These are phyloP conservation scores for Akanthomyces uredinophilus DNA, from an alignment of 2,329 filamentous ascomycete genomes.

Conservation along the genomic window DNA sequence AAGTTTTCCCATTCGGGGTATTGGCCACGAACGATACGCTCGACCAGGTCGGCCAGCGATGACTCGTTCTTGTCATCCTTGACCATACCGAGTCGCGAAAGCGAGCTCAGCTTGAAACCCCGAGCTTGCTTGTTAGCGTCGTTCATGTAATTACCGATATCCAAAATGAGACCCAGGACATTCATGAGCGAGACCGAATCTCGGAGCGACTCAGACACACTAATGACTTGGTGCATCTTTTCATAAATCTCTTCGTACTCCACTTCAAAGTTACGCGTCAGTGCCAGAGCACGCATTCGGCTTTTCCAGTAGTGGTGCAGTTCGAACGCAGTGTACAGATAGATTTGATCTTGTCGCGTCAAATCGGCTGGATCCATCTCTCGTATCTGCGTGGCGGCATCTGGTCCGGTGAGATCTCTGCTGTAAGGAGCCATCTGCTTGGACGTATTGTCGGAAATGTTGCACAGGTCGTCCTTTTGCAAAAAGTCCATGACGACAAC, in stretches of 20 bases:
- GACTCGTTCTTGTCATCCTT: slow-evolving; percentile 99
- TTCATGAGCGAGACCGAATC: slow-evolving; percentile 95
- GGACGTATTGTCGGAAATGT: slow-evolving; percentile 80
- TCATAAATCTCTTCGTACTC: slow-evolving; percentile 90
- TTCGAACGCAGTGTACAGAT: slow-evolving; percentile 87
- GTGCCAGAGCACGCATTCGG: slow-evolving; percentile 81
- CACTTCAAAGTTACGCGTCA: slow-evolving; percentile 76
- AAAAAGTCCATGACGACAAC: slow-evolving; percentile 93
- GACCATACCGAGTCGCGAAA: slow-evolving; percentile 90
- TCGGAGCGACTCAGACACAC: slow-evolving; percentile 80
- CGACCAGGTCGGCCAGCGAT: slow-evolving; percentile 90
- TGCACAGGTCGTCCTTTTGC: slow-evolving; percentile 87
- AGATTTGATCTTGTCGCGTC: slow-evolving; percentile 92
- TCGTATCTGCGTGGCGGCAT: slow-evolving; percentile 69
- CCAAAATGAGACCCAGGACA: slow-evolving; percentile 88
- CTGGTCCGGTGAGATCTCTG: slow-evolving; percentile 91
- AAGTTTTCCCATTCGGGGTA: slow-evolving; percentile 95
- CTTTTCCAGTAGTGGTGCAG: slow-evolving; percentile 98
- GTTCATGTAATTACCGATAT: slow-evolving; percentile 99
- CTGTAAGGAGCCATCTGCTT: slow-evolving; percentile 94
- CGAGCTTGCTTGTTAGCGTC: slow-evolving; percentile 97
- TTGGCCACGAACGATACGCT: slow-evolving; percentile 92
- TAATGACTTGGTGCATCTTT: slow-evolving; percentile 81
- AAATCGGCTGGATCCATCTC: slow-evolving; percentile 86
- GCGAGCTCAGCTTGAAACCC: slow-evolving; percentile 95